Base-by-base conservation (phyloP, 73 alveolate genomes). In the Diophrys appendiculata region DNA sequence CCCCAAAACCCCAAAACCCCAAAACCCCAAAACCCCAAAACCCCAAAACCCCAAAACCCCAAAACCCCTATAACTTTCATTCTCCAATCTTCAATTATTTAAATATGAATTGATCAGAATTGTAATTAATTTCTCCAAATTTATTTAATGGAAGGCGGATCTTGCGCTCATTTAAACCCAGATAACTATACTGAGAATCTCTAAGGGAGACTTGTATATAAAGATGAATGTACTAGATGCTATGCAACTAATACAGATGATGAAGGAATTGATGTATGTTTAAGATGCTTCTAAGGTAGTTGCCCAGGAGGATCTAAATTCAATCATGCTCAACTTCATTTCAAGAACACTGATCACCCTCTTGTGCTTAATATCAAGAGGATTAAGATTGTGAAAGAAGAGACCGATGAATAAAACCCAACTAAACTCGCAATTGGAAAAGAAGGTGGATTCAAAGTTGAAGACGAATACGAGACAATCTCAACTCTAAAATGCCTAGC, bases 371-470 rank as follows among this genome's bases (percentile, higher is more conserved):
- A 96, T 78, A 85, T 97, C 32, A 91, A 90, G 84, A 78, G 87
- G 83, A 82, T 81, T 24, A 90, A 90, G 87, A 89, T 85, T 28
- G 80, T 65, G 69, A 71, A 86, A 29, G 91, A 91, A 65, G 90
- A 84, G 72, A 91, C 72, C 54, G 91, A 93, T 52, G 92, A 89
- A 2, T 76, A 88, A 69, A 73, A 84, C 70, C 88, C 96, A 52
- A 93, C 99, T 30, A 97, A 94, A 75, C 79, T 95, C 31, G 99
- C 98, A 24, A 97, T 97, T 33, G 99, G 99, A 3, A 92, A 92
- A 67, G 98, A 98, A 52, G 98, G 98, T 3, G 98, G 98, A n/a
- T 94, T 93, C 0, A 96, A 87, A 76, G 82, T 88, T 11, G 90
- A 87, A 1, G 98, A 92, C 13, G 91, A 96, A 75, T 96, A 92